Base-by-base conservation (phyloP, 164 flowering plant species). In the Aristolochia californica region DNA sequence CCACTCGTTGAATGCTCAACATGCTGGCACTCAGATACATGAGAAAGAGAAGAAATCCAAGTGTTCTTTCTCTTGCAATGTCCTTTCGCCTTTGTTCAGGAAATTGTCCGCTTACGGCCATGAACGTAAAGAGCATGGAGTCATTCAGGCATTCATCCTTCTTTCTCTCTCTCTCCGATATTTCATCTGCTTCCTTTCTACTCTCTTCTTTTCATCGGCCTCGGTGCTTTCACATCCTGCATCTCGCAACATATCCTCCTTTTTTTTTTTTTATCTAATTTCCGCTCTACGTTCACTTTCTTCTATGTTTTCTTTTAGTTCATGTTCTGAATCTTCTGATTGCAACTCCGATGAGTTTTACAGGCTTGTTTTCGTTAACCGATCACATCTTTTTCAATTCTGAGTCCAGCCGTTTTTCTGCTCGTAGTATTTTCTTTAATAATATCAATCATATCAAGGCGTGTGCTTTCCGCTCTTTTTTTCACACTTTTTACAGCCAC, bases 91-190 rank as follows among this genome's bases (percentile, higher is more conserved):
- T 53, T 43, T 54, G 10, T 7, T 80, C 5, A 78, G 62, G 66
- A 82, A 75, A 24, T 48, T 75, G 48, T 73, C 80, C 38, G 40
- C 68, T 1, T 80, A 76, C 70, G 75, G 77, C 13, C 76, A 64
- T 60, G 77, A 69, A 30, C 77, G 57, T 16, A 73, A 73, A 64
- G 88, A 81, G 17, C 78, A 80, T 68, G 81, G 72, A 28, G 67
- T 66, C 56, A 93, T 93, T 73, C 94, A 89, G 65, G 99, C 85
- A 85, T 48, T 27, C 15, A 28, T 54, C 45, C 38, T 26, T 70
- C 26, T 23, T 65, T 43, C 43, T 23, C 40, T 14, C 12, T 23
- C 26, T 23, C 27, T 23, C 13, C 13, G 27, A 4, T 8, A 50
- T 16, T 20, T 16, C 40, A 7, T 1, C 40, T 34, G 7, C 0